Percentiles rank a stretch among this genome's conserved stretches.
These are phyloP conservation scores for Eragrostis curvula DNA, from an alignment of 176 grass and related monocot genomes.

Conservation along the genomic window DNA sequence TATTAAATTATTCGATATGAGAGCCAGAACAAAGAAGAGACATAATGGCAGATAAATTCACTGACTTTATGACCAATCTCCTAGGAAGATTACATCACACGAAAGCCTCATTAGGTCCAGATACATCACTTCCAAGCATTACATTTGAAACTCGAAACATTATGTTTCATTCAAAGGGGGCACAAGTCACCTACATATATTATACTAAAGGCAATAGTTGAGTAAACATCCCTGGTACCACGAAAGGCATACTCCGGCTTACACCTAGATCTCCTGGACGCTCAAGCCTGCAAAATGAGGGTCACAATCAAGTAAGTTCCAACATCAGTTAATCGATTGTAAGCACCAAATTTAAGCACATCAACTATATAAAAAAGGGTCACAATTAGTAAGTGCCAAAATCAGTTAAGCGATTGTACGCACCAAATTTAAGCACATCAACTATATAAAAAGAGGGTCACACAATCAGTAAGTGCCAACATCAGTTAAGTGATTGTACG, in stretches of 20 bases:
- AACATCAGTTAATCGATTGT: not conserved
- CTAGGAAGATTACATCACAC: not conserved
- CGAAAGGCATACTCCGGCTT: not conserved
- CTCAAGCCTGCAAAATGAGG: slow-evolving; percentile 57
- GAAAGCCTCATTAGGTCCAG: slow-evolving; percentile 12
- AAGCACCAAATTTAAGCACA: not conserved
- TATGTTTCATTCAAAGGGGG: not conserved
- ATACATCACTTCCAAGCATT: slow-evolving; percentile 4
- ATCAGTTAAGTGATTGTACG: not conserved
- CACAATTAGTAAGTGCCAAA: not conserved
- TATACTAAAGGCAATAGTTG: slow-evolving; percentile 1
- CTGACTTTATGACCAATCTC: not conserved
- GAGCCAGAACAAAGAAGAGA: not conserved
- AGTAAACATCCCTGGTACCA: not conserved
- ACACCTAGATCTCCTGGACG: slow-evolving; percentile 65
- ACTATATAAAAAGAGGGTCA: not conserved
- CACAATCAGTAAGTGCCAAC: not conserved
- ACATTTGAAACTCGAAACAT: slow-evolving; percentile 27
- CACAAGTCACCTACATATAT: not conserved
- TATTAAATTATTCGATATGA: not conserved
- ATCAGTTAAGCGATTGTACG: not conserved
- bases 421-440: not conserved
- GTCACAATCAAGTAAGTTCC: not conserved
- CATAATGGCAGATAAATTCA: not conserved
- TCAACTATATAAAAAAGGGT: too few relatives aligned